Conservation (phyloP, 2,329 filamentous ascomycete species). For the Aureobasidium sp. region DNA sequence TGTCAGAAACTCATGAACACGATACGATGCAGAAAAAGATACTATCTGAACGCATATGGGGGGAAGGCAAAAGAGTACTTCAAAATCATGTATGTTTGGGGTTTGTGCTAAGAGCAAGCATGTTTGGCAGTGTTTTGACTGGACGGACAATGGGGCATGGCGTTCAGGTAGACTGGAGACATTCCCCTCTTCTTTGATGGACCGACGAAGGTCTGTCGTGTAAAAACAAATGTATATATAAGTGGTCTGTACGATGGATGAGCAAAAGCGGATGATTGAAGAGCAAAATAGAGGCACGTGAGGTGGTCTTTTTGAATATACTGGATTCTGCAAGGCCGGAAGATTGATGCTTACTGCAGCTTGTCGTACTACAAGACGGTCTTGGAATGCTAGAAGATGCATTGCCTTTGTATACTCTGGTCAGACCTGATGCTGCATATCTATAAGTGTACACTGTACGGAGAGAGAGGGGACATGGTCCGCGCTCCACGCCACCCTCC, state of each 20-base stretch:
- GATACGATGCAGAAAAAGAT: neutral
- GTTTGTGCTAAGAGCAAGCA: constrained; percentile 7
- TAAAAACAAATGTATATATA: constrained; percentile 10
- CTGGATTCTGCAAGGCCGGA: too few relatives aligned
- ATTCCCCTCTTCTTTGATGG: constrained; percentile 6
- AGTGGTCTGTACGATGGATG: neutral
- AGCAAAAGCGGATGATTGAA: neutral
- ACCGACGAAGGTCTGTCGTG: neutral
- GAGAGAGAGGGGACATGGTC: too few relatives aligned
- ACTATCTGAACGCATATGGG: neutral
- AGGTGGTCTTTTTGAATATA: neutral
- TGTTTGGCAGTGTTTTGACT: neutral
- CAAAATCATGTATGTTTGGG: neutral
- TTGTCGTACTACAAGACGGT: too few relatives aligned
- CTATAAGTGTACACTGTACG: too few relatives aligned
- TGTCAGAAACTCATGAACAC: constrained; percentile 62
- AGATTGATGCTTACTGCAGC: too few relatives aligned
- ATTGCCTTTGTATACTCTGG: too few relatives aligned
- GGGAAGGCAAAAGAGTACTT: neutral
- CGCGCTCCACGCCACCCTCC: too few relatives aligned
- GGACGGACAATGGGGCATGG: neutral
- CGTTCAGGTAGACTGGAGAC: constrained; percentile 9
- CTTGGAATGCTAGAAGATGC: too few relatives aligned
- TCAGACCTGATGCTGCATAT: too few relatives aligned
- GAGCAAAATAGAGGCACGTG: neutral